Evolutionary conservation across 306 rosid genomes (phyloP), one percentile per base, ranked within the genome.

Genomic region (Cucumis hystrix): DNA sequence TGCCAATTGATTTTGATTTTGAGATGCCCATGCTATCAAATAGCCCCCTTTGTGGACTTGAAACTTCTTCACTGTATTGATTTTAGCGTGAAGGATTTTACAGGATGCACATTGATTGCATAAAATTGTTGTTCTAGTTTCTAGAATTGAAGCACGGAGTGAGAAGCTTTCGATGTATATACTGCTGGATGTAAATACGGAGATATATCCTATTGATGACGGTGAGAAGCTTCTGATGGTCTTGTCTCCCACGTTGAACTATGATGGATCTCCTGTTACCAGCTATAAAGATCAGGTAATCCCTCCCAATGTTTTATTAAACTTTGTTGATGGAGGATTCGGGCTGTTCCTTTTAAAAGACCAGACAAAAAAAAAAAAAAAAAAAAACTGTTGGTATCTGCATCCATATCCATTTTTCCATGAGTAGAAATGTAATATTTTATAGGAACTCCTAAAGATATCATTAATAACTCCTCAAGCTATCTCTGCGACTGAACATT

Each of bases 141-240:
- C 93, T 54, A 84, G 96, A 82, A 81, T 95, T 55, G 90, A 82
- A n/a, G 97, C 93, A 55, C 74, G 55, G 23, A 87, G 98, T 78
- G 96, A 95, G 89, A 95, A 90, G 84, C 74, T 76, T 73, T 90
- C 79, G 78, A 89, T 87, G 85, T 10, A 76, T 79, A 80, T 92
- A 88, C 89, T 77, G 51, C 86, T 92, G 37, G 97, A 95, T 79
- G 90, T 92, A 75, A 90, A 92, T 80, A 84, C 96, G 0, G 95
- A 95, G 84, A 86, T 95, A 80, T 95, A 91, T 86, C 96, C 96
- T 10, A 79, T 92, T 79, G 82, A 72, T 7, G 77, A 80, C 83
- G 82, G 82, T 21, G 97, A 95, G 25, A 87, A 82, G 73, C 88
- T 90, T 78, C 68, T 90, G 84, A 82, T 95, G 95, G 91, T 86